A percentile compares a stretch with the other conserved stretches of the same genome.
These are phyloP conservation scores for Kwoniella sp. DNA, from an alignment of 768 basidiomycete genomes.

Conservation along the genomic window DNA sequence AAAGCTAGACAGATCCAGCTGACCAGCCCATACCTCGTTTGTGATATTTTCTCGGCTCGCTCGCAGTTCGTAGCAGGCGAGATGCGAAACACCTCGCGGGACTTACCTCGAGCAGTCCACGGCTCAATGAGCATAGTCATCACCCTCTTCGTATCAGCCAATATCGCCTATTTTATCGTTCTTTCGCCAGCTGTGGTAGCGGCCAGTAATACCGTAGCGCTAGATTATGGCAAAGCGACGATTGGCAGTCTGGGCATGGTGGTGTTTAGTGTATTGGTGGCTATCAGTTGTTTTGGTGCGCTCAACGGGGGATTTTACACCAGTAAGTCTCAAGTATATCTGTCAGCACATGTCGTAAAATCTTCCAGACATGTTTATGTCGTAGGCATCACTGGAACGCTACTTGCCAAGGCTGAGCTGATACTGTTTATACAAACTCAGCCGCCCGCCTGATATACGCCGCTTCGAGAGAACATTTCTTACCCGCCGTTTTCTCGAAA, in stretches of 20 bases:
- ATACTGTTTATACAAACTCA: no score
- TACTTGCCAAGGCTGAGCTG: no score
- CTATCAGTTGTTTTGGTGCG: slow-evolving; percentile 92
- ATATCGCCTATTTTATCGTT: slow-evolving; percentile 88
- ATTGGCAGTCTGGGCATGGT: slow-evolving; percentile 85
- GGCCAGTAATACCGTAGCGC: slow-evolving; percentile 56
- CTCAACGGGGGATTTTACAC: slow-evolving; percentile 67
- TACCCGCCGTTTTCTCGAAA: slow-evolving; percentile 79
- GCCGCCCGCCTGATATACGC: slow-evolving; percentile 83
- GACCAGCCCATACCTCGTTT: no score
- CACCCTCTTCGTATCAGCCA: slow-evolving; percentile 74
- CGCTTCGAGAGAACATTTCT: slow-evolving; percentile 81
- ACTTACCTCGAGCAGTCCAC: slow-evolving; percentile 86
- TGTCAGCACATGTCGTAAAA: no score
- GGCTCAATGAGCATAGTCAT: slow-evolving; percentile 82
- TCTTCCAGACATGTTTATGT: no score
- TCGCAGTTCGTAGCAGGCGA: slow-evolving; percentile 77
- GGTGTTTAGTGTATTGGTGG: slow-evolving; percentile 86
- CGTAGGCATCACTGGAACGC: no score
- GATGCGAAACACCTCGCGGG: slow-evolving; percentile 76
- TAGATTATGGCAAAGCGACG: slow-evolving; percentile 86
- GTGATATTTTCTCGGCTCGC: background rate
- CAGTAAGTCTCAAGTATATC: slow-evolving; percentile 18
- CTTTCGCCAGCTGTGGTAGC: slow-evolving; percentile 60
- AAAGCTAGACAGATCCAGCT: no score